Percentiles rank a stretch among this genome's conserved stretches.
phyloP scores from a whole-genome alignment of 768 basidiomycete genomes.

The Russula sp. region DNA sequence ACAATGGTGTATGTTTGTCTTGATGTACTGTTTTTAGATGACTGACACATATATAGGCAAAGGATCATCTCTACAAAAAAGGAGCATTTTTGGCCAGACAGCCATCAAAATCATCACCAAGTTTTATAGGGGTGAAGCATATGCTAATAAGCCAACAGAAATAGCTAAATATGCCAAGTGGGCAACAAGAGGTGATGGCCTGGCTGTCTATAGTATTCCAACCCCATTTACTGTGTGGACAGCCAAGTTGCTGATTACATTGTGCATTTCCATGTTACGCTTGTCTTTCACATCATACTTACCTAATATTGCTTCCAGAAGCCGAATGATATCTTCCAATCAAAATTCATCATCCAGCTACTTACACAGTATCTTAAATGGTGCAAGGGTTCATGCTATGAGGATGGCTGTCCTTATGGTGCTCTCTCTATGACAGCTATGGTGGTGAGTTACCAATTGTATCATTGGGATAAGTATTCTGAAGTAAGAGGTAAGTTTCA shows the following conservation, averaged over 20 bases:
- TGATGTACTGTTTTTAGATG: too few species aligned
- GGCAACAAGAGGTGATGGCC: neutral
- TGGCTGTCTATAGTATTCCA: neutral
- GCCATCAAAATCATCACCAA: too few species aligned
- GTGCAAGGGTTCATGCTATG: neutral
- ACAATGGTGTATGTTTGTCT: too few species aligned
- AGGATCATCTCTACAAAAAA: too few species aligned
- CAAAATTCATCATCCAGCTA: neutral
- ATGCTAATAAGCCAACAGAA: too few species aligned
- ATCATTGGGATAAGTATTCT: too few species aligned
- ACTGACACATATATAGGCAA: too few species aligned
- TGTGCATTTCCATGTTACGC: neutral
- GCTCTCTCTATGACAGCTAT: neutral
- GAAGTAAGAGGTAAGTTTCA: neutral
- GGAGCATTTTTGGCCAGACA: too few species aligned
- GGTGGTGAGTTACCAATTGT: neutral
- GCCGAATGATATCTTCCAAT: neutral
- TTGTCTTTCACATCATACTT: neutral
- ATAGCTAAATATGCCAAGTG: neutral
- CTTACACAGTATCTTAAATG: neutral
- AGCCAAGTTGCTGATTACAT: neutral
- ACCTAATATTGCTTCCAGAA: neutral
- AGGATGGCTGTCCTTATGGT: neutral
- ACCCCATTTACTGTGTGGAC: neutral
- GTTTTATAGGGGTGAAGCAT: too few species aligned